These are phyloP conservation scores for Cadophora luteo-olivacea DNA, from an alignment of 2,329 filamentous ascomycete genomes.

Conservation along the genomic window DNA sequence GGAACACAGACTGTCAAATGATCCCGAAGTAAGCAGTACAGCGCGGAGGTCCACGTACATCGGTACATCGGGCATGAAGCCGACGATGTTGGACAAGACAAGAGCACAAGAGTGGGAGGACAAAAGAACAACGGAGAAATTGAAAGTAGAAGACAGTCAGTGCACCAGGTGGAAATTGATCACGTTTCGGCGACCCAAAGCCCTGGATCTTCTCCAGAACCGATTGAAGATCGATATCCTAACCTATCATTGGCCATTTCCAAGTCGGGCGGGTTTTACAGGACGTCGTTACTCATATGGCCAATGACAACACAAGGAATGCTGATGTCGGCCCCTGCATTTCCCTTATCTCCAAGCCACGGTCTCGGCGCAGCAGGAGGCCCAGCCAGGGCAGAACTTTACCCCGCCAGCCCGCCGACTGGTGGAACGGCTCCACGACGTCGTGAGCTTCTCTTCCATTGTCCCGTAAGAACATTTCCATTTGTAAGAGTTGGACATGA, in stretches of 20 bases:
- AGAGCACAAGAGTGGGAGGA: not conserved
- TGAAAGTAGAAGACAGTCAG: not conserved
- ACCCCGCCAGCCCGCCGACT: constrained; percentile 11
- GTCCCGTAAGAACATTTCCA: constrained; percentile 35
- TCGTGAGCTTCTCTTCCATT: constrained; percentile 23
- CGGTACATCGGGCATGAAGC: constrained; percentile 8
- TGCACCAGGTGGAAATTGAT: not conserved
- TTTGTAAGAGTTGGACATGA: constrained; percentile 31
- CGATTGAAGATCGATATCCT: not conserved
- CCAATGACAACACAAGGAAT: not conserved
- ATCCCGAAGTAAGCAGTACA: not conserved
- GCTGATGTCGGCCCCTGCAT: not conserved
- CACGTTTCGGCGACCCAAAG: constrained; percentile 12
- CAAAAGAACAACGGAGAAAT: not conserved
- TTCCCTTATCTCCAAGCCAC: constrained; percentile 8
- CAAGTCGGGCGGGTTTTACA: constrained; percentile 14
- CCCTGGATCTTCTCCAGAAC: not conserved
- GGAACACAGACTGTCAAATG: not conserved
- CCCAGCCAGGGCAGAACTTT: constrained; percentile 10
- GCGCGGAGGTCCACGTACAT: not conserved
- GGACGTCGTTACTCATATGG: constrained; percentile 1
- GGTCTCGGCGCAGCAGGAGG: constrained; percentile 8
- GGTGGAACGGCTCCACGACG: constrained; percentile 12
- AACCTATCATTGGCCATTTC: constrained; percentile 9
- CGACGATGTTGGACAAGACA: not conserved